Conservation (phyloP, 2,329 filamentous ascomycete species). For the Cladorrhinum sp. region DNA sequence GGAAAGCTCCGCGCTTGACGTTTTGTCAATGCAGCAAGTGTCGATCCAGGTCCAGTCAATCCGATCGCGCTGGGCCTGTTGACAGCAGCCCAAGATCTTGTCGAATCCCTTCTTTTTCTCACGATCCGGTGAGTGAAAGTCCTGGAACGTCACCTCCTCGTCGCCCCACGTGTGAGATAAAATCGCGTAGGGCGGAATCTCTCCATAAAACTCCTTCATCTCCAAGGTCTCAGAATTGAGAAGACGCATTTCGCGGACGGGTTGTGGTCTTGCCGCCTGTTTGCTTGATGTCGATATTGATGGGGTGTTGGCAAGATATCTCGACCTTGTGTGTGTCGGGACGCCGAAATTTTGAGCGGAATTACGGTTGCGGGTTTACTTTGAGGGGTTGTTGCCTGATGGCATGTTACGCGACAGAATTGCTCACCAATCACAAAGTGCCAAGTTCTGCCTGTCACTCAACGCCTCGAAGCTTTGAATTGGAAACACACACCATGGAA, state of each 20-base stretch:
- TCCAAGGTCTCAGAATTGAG: not conserved
- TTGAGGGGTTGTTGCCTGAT: too few relatives aligned
- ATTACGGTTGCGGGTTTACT: too few relatives aligned
- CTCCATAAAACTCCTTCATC: constrained; percentile 1
- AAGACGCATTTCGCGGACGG: not conserved
- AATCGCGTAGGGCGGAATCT: constrained; percentile 6
- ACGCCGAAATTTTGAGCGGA: too few relatives aligned
- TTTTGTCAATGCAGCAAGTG: constrained; percentile 7
- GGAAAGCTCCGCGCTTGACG: not conserved
- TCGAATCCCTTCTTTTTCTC: not conserved
- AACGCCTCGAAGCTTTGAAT: too few relatives aligned
- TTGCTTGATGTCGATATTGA: too few relatives aligned
- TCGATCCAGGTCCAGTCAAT: constrained; percentile 4
- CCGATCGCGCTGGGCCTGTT: not conserved
- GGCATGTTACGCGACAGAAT: too few relatives aligned
- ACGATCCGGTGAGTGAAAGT: not conserved
- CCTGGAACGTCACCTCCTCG: constrained; percentile 7
- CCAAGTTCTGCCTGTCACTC: too few relatives aligned
- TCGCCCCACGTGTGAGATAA: constrained; percentile 14
- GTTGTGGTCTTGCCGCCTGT: not conserved
- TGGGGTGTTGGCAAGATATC: too few relatives aligned
- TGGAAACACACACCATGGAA: too few relatives aligned
- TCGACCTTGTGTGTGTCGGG: too few relatives aligned
- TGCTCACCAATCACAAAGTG: too few relatives aligned
- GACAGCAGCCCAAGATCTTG: not conserved